A percentile compares a stretch with the other conserved stretches of the same genome.
These are phyloP conservation scores for Coccomyxa subellipsoidea DNA, from an alignment of 163 green algal species.

Conservation along the genomic window DNA sequence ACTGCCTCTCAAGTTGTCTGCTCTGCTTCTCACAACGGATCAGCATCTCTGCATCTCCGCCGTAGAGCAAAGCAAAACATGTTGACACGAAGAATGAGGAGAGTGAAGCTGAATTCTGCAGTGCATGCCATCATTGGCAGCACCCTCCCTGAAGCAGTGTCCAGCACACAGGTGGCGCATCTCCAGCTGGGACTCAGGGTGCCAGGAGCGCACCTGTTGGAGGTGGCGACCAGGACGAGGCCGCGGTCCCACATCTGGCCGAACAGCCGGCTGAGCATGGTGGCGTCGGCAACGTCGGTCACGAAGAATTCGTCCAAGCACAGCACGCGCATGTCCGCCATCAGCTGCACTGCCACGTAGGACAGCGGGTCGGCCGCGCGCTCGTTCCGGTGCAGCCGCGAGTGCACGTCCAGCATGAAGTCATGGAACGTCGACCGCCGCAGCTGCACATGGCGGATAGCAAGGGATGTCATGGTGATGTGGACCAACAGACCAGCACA, in stretches of 20 bases:
- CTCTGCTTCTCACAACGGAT: too few relatives aligned
- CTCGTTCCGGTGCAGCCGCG: constrained; percentile 46
- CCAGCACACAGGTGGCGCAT: too few relatives aligned
- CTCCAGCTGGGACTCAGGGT: too few relatives aligned
- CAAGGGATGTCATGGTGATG: neutral
- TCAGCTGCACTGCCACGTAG: constrained; percentile 21
- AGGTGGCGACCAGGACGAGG: constrained; percentile 88
- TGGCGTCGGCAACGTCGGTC: constrained; percentile 95
- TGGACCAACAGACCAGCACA: neutral
- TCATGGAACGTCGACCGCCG: constrained; percentile 93
- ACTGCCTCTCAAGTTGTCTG: too few relatives aligned
- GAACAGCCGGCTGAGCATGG: constrained; percentile 92
- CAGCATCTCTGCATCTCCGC: too few relatives aligned
- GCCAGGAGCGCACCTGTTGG: constrained; percentile 64
- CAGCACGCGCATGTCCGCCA: constrained; percentile 57
- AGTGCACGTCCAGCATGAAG: constrained; percentile 98
- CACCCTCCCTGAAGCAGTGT: too few relatives aligned
- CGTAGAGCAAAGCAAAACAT: too few relatives aligned
- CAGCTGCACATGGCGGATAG: constrained; percentile 48
- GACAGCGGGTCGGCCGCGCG: constrained; percentile 56
- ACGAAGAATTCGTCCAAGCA: constrained; percentile 98
- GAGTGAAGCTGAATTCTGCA: too few relatives aligned
- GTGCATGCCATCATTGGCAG: too few relatives aligned
- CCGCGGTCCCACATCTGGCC: constrained; percentile 77
- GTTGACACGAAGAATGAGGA: too few relatives aligned